A percentile compares a stretch with the other conserved stretches of the same genome.
Conservation (phyloP, 345 rosid species). For the Eucalyptus cloeziana region DNA sequence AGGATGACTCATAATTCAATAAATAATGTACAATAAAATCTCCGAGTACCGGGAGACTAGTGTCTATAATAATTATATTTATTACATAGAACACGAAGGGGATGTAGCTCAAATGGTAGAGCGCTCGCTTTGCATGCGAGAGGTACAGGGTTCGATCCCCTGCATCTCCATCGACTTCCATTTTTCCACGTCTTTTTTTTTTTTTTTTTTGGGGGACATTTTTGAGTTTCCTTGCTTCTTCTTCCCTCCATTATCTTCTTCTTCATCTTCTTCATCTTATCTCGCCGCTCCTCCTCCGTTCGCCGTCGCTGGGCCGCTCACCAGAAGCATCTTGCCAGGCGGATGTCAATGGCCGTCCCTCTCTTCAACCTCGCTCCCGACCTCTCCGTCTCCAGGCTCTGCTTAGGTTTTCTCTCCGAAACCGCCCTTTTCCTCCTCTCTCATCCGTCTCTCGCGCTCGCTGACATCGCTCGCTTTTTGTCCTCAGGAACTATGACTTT, state of each 20-base stretch:
- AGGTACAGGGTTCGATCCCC: slow-evolving; percentile 47
- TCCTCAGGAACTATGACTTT: slow-evolving; percentile 54
- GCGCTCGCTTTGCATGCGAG: slow-evolving; percentile 51
- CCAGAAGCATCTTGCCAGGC: background rate
- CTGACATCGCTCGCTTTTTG: background rate
- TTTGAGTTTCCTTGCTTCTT: background rate
- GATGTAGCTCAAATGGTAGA: slow-evolving; percentile 67
- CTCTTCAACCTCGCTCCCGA: slow-evolving; percentile 31
- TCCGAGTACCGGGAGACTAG: no score
- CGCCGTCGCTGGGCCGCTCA: background rate
- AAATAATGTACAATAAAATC: background rate
- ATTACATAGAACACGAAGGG: background rate
- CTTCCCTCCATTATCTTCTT: background rate
- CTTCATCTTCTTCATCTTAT: background rate
- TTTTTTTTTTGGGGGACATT: background rate
- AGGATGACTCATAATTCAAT: background rate
- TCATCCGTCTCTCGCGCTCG: background rate
- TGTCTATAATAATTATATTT: accelerated
- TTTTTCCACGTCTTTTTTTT: background rate
- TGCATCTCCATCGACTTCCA: background rate
- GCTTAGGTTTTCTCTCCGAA: slow-evolving; percentile 21
- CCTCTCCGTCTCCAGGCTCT: slow-evolving; percentile 41
- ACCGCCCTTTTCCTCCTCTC: background rate
- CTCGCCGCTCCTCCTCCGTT: background rate
- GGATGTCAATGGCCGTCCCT: slow-evolving; percentile 22